A percentile compares a stretch with the other conserved stretches of the same genome.
phyloP scores from a whole-genome alignment of 1,284 basidiomycete genomes.

The Salmacisia buchloeana region DNA sequence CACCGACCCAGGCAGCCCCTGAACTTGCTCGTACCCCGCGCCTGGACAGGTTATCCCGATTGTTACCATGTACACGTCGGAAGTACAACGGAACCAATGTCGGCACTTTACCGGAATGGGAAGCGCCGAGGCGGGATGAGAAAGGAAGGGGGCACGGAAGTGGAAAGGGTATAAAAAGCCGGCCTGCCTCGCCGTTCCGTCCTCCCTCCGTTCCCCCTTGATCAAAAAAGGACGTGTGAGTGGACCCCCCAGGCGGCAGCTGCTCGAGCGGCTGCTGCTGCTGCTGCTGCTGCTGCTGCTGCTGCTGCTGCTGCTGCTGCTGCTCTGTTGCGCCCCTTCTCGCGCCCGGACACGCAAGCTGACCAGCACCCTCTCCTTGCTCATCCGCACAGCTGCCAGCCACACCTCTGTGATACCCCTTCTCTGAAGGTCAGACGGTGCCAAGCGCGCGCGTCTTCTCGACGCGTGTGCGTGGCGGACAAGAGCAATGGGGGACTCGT shows the following conservation, averaged over 20 bases:
- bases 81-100: too few species aligned
- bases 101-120: not conserved
- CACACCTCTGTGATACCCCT: slow-evolving; percentile 7
- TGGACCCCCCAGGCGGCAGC: not conserved
- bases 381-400: slow-evolving; percentile 5
- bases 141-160: too few species aligned
- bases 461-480: slow-evolving; percentile 3
- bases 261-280: not conserved
- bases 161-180: not conserved
- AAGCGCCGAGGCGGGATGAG: not conserved
- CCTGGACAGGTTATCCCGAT: too few species aligned
- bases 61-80: too few species aligned
- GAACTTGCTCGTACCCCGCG: too few species aligned
- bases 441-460: slow-evolving; percentile 2
- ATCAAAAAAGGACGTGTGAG: slow-evolving; percentile 9
- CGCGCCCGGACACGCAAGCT: too few species aligned
- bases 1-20: too few species aligned
- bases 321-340: too few species aligned
- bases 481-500: slow-evolving; percentile 5
- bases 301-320: not conserved
- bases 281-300: not conserved
- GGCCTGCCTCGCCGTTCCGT: not conserved
- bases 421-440: not conserved
- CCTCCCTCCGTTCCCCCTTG: not conserved
- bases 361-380: too few species aligned